Evolutionary conservation across 768 basidiomycete species (phyloP).

Genomic region (Russula sp.): DNA sequence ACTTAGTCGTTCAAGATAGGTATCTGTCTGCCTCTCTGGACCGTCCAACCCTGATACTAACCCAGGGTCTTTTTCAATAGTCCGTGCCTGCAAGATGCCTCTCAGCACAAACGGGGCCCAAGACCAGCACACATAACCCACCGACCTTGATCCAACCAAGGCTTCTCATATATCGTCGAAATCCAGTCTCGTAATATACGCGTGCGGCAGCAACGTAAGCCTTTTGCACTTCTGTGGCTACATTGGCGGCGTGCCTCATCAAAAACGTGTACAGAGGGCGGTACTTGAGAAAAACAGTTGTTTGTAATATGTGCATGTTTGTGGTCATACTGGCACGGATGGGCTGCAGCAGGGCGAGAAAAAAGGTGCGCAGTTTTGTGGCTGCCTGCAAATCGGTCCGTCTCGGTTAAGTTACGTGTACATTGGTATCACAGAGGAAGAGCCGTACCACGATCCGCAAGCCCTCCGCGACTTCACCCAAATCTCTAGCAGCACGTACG

Average conservation of each 20-base stretch:
- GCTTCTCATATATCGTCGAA: constrained; percentile 81
- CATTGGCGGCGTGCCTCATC: constrained; percentile 69
- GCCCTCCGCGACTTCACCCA: constrained; percentile 80
- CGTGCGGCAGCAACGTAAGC: constrained; percentile 80
- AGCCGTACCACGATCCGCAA: constrained; percentile 76
- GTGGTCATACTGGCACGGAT: constrained; percentile 79
- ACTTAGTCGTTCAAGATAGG: constrained; percentile 53
- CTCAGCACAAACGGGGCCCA: background rate
- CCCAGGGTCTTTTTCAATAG: constrained; percentile 61
- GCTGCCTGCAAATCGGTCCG: constrained; percentile 53
- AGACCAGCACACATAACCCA: background rate
- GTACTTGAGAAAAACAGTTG: constrained; percentile 80
- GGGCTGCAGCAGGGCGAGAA: constrained; percentile 76
- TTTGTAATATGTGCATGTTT: constrained; percentile 91
- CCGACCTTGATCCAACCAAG: constrained; percentile 72
- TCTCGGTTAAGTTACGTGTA: background rate
- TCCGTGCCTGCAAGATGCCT: constrained; percentile 45
- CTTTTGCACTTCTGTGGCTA: constrained; percentile 83
- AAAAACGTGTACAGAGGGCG: constrained; percentile 78
- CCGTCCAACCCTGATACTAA: constrained; percentile 48
- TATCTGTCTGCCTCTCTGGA: constrained; percentile 31
- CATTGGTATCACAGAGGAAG: background rate
- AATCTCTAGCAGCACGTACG: constrained; percentile 81
- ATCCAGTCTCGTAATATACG: constrained; percentile 93
- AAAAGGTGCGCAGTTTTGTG: constrained; percentile 81